Evolutionary conservation across 148 eudicot species (phyloP), one percentile per base, ranked within the genome.

Genomic region (Chenopodium suecicum): DNA sequence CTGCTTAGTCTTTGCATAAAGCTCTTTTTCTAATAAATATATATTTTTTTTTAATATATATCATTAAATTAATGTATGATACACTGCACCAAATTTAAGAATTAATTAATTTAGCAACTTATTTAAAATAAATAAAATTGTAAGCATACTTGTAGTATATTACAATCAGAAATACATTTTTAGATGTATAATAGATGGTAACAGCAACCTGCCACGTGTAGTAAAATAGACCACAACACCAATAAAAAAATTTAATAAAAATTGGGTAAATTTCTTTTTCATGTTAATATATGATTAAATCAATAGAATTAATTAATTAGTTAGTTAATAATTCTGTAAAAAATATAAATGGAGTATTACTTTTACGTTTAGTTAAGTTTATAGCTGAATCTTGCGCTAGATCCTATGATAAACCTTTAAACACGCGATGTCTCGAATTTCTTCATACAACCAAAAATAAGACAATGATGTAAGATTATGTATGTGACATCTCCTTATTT

Each of bases 391-490:
- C 83, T 77, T 66, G 73, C 79, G 66, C 72, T 17, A 79, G 89
- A 87, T 87, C 85, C 87, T 47, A 67, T 9, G 62, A 78, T 67
- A 82, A 76, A 32, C 77, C 83, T 87, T 87, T 77, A 47, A 79
- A 84, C 89, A 84, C 89, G 89, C 87, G 34, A 82, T 70, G 79
- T 73, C 79, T 56, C 10, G 47, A 66, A 71, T 62, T 71, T 46
- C 56, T 23, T 19, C 70, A 78, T 20, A 27, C 83, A 25, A 70
- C 73, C 80, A n/a, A 48, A 81, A 80, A 70, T 48, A 80, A 17
- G 83, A 80, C 78, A 80, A 84, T 84, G 80, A 83, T 83, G 79
- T 60, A 19, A 9, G 29, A 32, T 32, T 67, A 63, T 56, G 60
- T 48, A 66, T 12, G 54, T 68, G 75, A 75, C 79, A 82, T 75